phyloP scores from a whole-genome alignment of 192 early-diverging fungal species.

The Physocladia obscura region DNA sequence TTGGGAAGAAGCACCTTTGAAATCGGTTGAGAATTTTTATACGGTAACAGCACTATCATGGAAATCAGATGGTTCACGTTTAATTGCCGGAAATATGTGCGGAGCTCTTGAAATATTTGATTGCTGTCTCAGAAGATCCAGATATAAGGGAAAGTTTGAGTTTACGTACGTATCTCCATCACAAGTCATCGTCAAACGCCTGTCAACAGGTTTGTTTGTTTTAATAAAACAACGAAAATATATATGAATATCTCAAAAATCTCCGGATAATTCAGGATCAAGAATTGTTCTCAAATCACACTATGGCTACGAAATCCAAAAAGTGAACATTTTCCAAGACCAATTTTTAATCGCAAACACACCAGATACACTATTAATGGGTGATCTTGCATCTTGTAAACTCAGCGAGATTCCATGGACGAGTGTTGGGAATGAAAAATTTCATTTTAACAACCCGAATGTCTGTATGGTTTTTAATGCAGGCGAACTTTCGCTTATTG shows the following conservation, averaged over 20 bases:
- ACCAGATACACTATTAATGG: constrained; percentile 62
- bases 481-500: constrained; percentile 62
- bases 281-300: constrained; percentile 67
- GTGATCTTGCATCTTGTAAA: constrained; percentile 63
- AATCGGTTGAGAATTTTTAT: constrained; percentile 63
- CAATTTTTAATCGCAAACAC: constrained; percentile 67
- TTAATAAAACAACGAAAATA: not conserved
- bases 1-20: constrained; percentile 61
- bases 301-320: constrained; percentile 66
- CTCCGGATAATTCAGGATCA: constrained; percentile 34
- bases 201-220: constrained; percentile 46
- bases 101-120: constrained; percentile 65
- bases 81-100: constrained; percentile 58
- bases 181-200: constrained; percentile 69
- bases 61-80: constrained; percentile 64
- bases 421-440: constrained; percentile 53
- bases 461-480: constrained; percentile 71
- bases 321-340: constrained; percentile 71
- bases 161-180: constrained; percentile 65
- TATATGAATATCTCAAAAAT: not conserved
- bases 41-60: constrained; percentile 55
- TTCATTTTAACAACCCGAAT: constrained; percentile 61
- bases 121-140: constrained; percentile 60
- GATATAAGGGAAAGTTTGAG: constrained; percentile 72
- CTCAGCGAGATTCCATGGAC: constrained; percentile 67